phyloP scores from a whole-genome alignment of 352 stramenopile species.

The Globisporangium cylindrosporum region DNA sequence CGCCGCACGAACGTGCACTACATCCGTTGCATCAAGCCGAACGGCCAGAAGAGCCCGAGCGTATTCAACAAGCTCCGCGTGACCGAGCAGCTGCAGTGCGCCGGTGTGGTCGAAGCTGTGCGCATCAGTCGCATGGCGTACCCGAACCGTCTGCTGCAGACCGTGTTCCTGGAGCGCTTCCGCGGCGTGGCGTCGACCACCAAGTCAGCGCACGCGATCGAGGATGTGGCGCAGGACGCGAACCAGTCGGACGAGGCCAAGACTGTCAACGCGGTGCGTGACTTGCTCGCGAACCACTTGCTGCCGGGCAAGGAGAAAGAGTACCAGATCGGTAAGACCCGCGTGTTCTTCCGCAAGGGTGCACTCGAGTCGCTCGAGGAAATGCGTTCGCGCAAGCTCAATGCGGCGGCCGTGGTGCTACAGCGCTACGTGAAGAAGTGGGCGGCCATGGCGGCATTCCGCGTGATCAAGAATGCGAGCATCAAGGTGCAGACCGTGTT shows the following conservation, averaged over 20 bases:
- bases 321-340: constrained; percentile 90
- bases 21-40: constrained; percentile 99
- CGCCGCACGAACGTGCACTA: constrained; percentile 97
- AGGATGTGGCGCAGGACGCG: neutral
- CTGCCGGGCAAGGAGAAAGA: constrained; percentile 56
- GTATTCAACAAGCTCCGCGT: constrained; percentile 90
- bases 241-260: constrained; percentile 33
- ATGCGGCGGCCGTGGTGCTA: constrained; percentile 73
- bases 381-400: constrained; percentile 73
- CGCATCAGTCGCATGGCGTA: constrained; percentile 97
- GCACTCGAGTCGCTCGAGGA: constrained; percentile 91
- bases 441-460: constrained; percentile 65
- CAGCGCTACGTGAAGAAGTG: constrained; percentile 84
- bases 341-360: constrained; percentile 92
- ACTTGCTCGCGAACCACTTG: constrained; percentile 59
- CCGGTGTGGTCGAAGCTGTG: constrained; percentile 98
- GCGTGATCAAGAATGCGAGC: constrained; percentile 47
- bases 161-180: constrained; percentile 84
- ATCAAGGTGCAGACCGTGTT: constrained; percentile 61
- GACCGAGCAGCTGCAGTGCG: constrained; percentile 96
- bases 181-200: constrained; percentile 45
- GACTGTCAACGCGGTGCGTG: constrained; percentile 38
- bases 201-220: constrained; percentile 5
- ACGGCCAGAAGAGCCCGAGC: constrained; percentile 91
- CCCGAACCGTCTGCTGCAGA: constrained; percentile 94